phyloP scores from a whole-genome alignment of 805 yeast genomes.

The Monosporozyma aerobia region DNA sequence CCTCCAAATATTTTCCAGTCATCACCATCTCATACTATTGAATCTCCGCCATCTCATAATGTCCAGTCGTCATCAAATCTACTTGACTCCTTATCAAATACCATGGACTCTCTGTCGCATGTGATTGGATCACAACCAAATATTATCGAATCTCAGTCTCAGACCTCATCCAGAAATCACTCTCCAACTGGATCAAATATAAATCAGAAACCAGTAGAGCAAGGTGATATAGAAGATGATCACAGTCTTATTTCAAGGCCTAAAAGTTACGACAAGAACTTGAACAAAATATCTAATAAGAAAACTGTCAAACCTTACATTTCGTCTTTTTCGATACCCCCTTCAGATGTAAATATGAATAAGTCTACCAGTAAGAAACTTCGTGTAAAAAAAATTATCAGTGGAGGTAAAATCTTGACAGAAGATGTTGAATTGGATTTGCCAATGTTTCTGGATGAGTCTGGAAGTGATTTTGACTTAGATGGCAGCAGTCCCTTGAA shows the following conservation, averaged over 20 bases:
- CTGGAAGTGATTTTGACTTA: constrained; percentile 2
- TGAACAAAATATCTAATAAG: neutral
- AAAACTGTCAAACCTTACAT: neutral
- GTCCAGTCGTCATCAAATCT: neutral
- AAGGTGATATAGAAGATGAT: neutral
- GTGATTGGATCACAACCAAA: neutral
- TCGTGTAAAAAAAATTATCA: neutral
- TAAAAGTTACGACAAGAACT: neutral
- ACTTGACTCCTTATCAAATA: neutral
- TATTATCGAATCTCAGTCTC: neutral
- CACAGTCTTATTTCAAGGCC: neutral
- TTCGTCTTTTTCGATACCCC: neutral
- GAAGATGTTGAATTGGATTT: constrained; percentile 11
- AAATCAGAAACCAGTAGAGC: neutral
- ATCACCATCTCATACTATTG: neutral
- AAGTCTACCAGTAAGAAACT: neutral
- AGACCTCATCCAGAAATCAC: neutral
- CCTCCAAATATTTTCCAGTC: neutral
- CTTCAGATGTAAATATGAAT: neutral
- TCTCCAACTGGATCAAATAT: neutral
- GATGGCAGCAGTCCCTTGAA: neutral
- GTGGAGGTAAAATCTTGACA: neutral
- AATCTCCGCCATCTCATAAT: neutral
- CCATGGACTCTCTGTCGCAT: neutral
- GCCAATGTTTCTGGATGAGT: constrained; percentile 7